Base-by-base conservation (phyloP, 371 early-diverging fungal species). In the Dichotomocladium elegans region DNA sequence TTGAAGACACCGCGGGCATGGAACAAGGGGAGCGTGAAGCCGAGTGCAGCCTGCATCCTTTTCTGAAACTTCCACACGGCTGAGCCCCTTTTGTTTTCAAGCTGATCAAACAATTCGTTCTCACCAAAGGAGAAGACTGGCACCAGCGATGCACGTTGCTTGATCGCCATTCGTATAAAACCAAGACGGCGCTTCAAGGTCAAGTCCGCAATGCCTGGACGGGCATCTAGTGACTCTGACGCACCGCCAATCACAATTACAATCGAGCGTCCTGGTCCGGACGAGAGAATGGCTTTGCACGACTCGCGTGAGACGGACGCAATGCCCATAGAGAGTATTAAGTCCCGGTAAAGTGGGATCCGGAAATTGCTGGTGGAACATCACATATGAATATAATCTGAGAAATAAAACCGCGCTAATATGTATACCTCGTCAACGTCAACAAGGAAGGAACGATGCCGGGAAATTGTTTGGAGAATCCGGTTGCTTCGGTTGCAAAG, bases 51-150 rank as follows among this genome's bases (percentile, higher is more conserved):
- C 61, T 89, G 80, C 57, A 88, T 53, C 55, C 72, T 64, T 27
- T 78, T 74, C 51, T 90, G 89, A 24, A 82, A 21, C n/a, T 63
- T 44, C 25, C 74, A 78, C 5, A 86, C 43, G 34, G 60, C 58
- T n/a, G 85, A 79, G 14, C 74, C 79, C n/a, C 65, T 37, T 44
- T 58, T 41, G 37, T 80, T 82, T 48, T 74, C 74, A 29, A 85
- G 61, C 31, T 87, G 83, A 37, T 80, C 78, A 56, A 82, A 91
- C 14, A 91, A 56, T 22, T 91, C 89, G 63, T 90, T 92, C 61
- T 93, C 93, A 26, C 93, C 93, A 77, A 93, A 91, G 1, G 81
- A 77, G 53, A 87, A 82, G 0, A 83, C 74, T 4, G 93, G 93
- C 1, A 89, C 88, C 30, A 92, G 55, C 12, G 75, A 71, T 9